A percentile compares a stretch with the other conserved stretches of the same genome.
phyloP scores from a whole-genome alignment of 139 green algal genomes.

The Tetratostichococcus sp. region DNA sequence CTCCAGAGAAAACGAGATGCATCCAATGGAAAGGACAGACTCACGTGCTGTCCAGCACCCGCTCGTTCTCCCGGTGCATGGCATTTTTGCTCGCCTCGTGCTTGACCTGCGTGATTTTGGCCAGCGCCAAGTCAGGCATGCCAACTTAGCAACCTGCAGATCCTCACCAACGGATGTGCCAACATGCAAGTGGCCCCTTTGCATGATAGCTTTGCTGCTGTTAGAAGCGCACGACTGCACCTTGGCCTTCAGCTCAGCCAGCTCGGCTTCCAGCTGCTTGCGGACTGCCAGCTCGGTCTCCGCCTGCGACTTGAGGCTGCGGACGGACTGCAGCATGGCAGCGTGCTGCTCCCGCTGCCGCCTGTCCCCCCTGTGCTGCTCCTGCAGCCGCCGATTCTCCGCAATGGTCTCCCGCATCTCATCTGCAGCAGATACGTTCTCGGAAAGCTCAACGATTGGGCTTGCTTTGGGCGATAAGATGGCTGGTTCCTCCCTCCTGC shows the following conservation, averaged over 20 bases:
- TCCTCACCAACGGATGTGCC: too few species aligned
- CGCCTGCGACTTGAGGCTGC: neutral
- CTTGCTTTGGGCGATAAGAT: too few species aligned
- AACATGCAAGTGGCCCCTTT: too few species aligned
- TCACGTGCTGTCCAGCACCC: neutral
- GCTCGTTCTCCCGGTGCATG: neutral
- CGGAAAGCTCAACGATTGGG: too few species aligned
- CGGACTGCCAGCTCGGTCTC: neutral
- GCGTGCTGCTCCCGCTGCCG: neutral
- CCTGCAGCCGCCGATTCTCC: neutral
- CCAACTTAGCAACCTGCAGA: too few species aligned
- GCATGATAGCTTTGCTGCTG: too few species aligned
- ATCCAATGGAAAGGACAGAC: too few species aligned
- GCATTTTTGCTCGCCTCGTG: neutral
- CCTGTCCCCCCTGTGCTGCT: neutral
- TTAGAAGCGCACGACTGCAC: neutral
- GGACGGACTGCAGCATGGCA: neutral
- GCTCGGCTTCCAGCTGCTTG: neutral
- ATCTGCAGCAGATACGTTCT: neutral
- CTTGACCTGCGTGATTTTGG: neutral
- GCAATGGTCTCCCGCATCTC: neutral
- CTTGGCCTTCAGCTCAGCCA: neutral
- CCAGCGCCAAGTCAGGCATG: too few species aligned
- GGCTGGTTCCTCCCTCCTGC: too few species aligned
- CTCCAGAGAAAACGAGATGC: too few species aligned